Conservation (phyloP, 306 rosid species). For the Dalbergia cultrata region DNA sequence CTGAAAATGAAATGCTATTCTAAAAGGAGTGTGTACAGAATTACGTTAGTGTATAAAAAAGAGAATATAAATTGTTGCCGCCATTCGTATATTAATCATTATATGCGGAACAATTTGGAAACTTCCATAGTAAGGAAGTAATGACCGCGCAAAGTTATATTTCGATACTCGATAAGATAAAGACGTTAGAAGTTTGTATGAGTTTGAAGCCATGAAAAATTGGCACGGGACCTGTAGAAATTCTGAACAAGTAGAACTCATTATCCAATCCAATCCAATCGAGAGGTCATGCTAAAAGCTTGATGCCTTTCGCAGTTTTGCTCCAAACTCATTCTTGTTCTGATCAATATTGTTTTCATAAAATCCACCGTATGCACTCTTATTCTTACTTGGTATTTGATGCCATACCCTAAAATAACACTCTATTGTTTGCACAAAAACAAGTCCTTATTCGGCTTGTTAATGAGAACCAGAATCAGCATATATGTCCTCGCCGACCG, state of each 20-base stretch:
- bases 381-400: constrained; percentile 22
- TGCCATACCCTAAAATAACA: background rate
- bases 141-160: background rate
- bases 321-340: background rate
- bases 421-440: background rate
- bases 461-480: constrained; percentile 13
- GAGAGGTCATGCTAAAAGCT: background rate
- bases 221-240: background rate
- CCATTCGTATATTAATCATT: background rate
- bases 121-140: background rate
- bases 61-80: too few species aligned
- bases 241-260: constrained; percentile 1
- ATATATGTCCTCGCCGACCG: background rate
- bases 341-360: constrained; percentile 23
- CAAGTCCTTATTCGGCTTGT: constrained; percentile 20
- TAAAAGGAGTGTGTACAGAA: too few species aligned
- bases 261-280: background rate
- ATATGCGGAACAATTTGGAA: background rate
- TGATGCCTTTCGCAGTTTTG: background rate
- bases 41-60: too few species aligned
- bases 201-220: constrained; percentile 15
- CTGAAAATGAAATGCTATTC: too few species aligned
- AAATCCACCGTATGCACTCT: constrained; percentile 6
- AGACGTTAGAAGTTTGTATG: background rate
- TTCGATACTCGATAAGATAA: background rate